Evolutionary conservation across 2,329 filamentous ascomycete genomes (phyloP).

Genomic region (Penicillium sp.): DNA sequence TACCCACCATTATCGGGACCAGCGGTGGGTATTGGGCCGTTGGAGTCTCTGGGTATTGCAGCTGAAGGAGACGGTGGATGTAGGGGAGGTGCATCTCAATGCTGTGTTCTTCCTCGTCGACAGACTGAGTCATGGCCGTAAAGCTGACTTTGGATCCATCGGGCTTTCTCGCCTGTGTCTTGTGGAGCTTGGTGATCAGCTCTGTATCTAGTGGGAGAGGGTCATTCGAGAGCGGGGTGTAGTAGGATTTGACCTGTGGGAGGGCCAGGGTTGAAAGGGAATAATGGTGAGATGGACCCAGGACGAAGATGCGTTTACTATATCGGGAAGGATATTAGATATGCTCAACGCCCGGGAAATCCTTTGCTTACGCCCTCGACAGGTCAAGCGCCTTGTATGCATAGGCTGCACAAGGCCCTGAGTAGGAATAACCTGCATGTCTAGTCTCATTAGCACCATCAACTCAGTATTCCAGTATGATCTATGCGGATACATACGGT

Average conservation of each 20-base stretch:
- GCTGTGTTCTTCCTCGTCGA: constrained; percentile 85
- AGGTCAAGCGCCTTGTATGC: constrained; percentile 90
- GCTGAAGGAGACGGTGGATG: constrained; percentile 74
- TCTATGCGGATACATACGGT: constrained; percentile 65
- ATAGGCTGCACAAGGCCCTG: constrained; percentile 88
- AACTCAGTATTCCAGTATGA: not conserved
- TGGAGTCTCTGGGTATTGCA: constrained; percentile 51
- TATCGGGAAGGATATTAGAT: constrained; percentile 4
- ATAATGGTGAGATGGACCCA: constrained; percentile 89
- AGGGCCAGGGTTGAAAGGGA: constrained; percentile 77
- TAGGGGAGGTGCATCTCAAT: constrained; percentile 97
- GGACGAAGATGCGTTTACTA: constrained; percentile 83
- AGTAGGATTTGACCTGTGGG: constrained; percentile 63
- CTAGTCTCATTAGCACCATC: constrained; percentile 49
- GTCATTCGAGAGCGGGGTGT: constrained; percentile 45
- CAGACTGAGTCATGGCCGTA: constrained; percentile 59
- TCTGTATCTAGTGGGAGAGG: constrained; percentile 48
- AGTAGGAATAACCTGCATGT: constrained; percentile 92
- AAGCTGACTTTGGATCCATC: constrained; percentile 39
- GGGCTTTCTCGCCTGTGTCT: constrained; percentile 28
- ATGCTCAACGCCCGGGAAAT: not conserved
- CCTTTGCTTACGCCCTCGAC: constrained; percentile 61
- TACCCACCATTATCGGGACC: constrained; percentile 83
- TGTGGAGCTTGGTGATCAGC: constrained; percentile 41
- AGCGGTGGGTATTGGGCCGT: constrained; percentile 67